These are phyloP conservation scores for Paramecium octaurelia DNA, from an alignment of 73 alveolate species.

Conservation along the genomic window DNA sequence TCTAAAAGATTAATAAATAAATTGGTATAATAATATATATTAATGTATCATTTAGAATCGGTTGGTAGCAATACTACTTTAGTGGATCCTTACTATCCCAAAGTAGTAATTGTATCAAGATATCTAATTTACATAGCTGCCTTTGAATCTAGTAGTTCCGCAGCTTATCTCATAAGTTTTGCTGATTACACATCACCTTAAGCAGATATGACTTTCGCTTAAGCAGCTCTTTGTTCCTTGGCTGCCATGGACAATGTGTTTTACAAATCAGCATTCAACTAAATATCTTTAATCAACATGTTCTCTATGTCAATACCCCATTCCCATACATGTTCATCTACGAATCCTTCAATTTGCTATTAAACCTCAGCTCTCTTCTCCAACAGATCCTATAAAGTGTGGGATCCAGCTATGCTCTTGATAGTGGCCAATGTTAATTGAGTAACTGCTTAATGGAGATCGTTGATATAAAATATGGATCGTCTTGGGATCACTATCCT, in stretches of 20 bases:
- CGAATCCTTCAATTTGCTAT: slow-evolving; percentile 51
- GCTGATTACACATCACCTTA: slow-evolving; percentile 63
- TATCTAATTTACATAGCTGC: slow-evolving; percentile 64
- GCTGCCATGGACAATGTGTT: slow-evolving; percentile 56
- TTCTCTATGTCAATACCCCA: slow-evolving; percentile 63
- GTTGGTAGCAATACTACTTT: slow-evolving; percentile 53
- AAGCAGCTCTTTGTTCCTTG: slow-evolving; percentile 57
- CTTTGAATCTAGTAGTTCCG: slow-evolving; percentile 47
- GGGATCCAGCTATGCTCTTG: slow-evolving; percentile 54
- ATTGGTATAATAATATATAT: no score
- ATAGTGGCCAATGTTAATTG: slow-evolving; percentile 48
- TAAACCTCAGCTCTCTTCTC: slow-evolving; percentile 55
- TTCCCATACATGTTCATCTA: slow-evolving; percentile 61
- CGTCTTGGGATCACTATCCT: slow-evolving; percentile 50
- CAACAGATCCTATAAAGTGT: slow-evolving; percentile 45
- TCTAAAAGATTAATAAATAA: no score
- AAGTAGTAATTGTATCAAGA: slow-evolving; percentile 46
- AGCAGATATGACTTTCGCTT: slow-evolving; percentile 54
- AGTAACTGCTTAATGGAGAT: neutral
- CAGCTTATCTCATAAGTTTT: slow-evolving; percentile 55
- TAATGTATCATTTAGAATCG: neutral
- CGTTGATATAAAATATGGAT: slow-evolving; percentile 24
- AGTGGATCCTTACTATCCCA: slow-evolving; percentile 50
- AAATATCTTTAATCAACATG: slow-evolving; percentile 53
- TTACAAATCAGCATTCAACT: slow-evolving; percentile 37